phyloP scores from a whole-genome alignment of 768 basidiomycete genomes.

The Termitomyces sp. region DNA sequence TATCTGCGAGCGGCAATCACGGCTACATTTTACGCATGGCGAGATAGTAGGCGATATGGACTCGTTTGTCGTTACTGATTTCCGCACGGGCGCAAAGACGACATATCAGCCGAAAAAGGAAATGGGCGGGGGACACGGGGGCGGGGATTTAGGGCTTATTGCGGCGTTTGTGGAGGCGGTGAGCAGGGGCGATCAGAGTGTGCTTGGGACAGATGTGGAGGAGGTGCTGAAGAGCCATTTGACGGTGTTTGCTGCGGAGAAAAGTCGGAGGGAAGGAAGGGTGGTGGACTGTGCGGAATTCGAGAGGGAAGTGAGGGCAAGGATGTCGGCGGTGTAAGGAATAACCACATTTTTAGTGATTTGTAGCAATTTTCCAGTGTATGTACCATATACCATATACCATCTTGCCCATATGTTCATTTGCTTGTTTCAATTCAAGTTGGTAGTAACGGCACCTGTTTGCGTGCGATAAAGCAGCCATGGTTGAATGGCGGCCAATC shows the following conservation, averaged over 20 bases:
- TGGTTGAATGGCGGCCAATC: too few species aligned
- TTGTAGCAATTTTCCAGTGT: too few species aligned
- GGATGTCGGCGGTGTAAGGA: constrained; percentile 1
- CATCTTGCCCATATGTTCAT: too few species aligned
- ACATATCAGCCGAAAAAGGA: constrained; percentile 47
- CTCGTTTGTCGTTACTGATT: constrained; percentile 74
- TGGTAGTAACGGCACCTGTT: too few species aligned
- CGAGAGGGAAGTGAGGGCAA: constrained; percentile 46
- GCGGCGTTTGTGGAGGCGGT: constrained; percentile 76
- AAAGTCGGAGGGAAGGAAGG: constrained; percentile 62
- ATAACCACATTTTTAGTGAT: too few species aligned
- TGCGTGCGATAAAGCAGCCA: too few species aligned
- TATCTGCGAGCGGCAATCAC: constrained; percentile 80
- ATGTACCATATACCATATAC: too few species aligned
- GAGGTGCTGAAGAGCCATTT: constrained; percentile 78
- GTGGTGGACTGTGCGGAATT: constrained; percentile 72
- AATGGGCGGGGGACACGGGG: constrained; percentile 72
- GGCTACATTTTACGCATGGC: constrained; percentile 82
- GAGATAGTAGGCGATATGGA: constrained; percentile 88
- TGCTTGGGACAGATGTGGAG: constrained; percentile 61
- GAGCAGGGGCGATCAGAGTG: constrained; percentile 53
- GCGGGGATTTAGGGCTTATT: constrained; percentile 80
- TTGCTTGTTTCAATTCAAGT: too few species aligned
- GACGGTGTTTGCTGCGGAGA: constrained; percentile 86
- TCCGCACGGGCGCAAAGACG: constrained; percentile 50